Percentiles rank a stretch among this genome's conserved stretches.
Conservation (phyloP, 73 alveolate genomes). For the Blepharisma stoltei region DNA sequence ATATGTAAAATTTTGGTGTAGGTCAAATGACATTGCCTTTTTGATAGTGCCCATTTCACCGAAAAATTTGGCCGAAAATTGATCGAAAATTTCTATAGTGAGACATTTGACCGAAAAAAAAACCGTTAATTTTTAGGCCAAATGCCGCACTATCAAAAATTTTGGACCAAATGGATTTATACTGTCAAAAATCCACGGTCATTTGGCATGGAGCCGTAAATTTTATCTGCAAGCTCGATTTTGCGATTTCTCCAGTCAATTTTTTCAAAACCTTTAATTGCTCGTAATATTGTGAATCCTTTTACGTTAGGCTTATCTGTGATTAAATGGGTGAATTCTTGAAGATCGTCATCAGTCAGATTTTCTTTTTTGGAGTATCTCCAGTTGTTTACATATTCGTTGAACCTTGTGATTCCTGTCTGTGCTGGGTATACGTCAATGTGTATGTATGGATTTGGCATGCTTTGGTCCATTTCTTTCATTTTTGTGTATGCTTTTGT, state of each 20-base stretch:
- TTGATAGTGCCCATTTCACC: too few relatives aligned
- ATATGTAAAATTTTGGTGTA: too few relatives aligned
- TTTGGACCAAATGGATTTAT: too few relatives aligned
- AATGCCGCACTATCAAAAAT: too few relatives aligned
- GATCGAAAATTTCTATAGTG: too few relatives aligned
- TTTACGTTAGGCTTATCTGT: background rate
- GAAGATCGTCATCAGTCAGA: background rate
- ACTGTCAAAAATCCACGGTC: too few relatives aligned
- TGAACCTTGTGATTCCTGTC: background rate
- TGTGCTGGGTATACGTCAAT: conserved; percentile 9
- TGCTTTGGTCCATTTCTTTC: too few relatives aligned
- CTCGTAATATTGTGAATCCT: background rate
- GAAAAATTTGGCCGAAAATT: too few relatives aligned
- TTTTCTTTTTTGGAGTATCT: background rate
- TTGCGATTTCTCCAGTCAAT: background rate
- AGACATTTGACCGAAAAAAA: too few relatives aligned
- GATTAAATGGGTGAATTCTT: background rate
- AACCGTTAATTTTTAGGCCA: too few relatives aligned
- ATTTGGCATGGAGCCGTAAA: too few relatives aligned
- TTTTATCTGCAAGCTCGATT: conserved; percentile 34
- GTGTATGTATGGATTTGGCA: background rate
- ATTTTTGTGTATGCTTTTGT: background rate
- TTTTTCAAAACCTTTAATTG: background rate
- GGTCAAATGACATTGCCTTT: too few relatives aligned
- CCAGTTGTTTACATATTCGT: background rate